Conservation (phyloP, 139 green algal species). For the Zygnema cylindricum region DNA sequence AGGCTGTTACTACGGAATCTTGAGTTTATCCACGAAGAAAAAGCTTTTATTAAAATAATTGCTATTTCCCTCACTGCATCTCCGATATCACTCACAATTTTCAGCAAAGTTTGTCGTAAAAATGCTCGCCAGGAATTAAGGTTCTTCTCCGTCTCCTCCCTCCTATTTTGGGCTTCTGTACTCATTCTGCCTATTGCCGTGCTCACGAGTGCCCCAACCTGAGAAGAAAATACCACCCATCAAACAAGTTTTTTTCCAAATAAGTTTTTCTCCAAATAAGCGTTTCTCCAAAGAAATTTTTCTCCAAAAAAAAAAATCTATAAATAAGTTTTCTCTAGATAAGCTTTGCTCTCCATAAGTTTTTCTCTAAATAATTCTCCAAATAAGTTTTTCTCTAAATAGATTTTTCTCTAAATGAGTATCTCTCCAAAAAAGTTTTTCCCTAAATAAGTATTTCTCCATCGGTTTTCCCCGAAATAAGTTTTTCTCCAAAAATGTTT, state of each 20-base stretch:
- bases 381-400: background rate
- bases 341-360: no score
- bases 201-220: slow-evolving; percentile 14
- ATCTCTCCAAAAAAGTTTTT: no score
- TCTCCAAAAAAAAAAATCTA: no score
- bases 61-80: background rate
- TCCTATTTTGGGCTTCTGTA: slow-evolving; percentile 11
- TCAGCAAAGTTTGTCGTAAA: background rate
- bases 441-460: no score
- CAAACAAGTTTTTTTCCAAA: background rate
- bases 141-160: background rate
- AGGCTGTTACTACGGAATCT: background rate
- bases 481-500: no score
- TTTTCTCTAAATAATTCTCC: no score
- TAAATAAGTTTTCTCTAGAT: no score
- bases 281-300: no score
- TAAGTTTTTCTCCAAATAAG: background rate
- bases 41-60: background rate
- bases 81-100: background rate
- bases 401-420: background rate
- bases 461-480: no score
- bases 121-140: background rate
- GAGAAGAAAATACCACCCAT: background rate
- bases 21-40: background rate
- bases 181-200: slow-evolving; percentile 36